phyloP scores from a whole-genome alignment of 768 basidiomycete species.

The Termitomyces sp. region DNA sequence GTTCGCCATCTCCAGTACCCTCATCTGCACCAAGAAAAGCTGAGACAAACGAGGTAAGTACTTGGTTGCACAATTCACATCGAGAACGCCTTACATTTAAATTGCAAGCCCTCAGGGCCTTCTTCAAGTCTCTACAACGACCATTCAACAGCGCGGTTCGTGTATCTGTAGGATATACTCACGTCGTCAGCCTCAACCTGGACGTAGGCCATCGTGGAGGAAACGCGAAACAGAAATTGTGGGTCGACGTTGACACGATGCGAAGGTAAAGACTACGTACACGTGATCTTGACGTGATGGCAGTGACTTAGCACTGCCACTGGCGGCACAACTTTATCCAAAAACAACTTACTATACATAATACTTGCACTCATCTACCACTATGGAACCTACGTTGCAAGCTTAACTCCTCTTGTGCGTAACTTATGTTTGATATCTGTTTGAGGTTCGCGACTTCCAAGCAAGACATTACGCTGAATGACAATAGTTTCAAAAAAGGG shows the following conservation, averaged over 20 bases:
- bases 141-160: neutral
- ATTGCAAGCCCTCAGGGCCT: constrained; percentile 66
- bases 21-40: constrained; percentile 55
- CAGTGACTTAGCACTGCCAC: too few relatives aligned
- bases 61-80: neutral
- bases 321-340: neutral
- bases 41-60: constrained; percentile 18
- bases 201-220: constrained; percentile 59
- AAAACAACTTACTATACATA: too few relatives aligned
- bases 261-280: neutral
- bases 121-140: constrained; percentile 52
- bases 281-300: too few relatives aligned
- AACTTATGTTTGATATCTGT: too few relatives aligned
- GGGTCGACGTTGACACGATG: neutral
- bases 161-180: constrained; percentile 15
- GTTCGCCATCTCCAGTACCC: constrained; percentile 19
- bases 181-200: constrained; percentile 72
- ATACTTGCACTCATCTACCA: too few relatives aligned
- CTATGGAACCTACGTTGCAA: too few relatives aligned
- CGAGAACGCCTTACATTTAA: constrained; percentile 50
- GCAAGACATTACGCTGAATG: too few relatives aligned
- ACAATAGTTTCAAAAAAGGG: too few relatives aligned
- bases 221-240: constrained; percentile 4
- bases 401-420: too few relatives aligned
- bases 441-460: too few relatives aligned